Percentiles rank a stretch among this genome's conserved stretches.
Conservation (phyloP, 2,329 filamentous ascomycete species). For the Paecilomyces variotii region DNA sequence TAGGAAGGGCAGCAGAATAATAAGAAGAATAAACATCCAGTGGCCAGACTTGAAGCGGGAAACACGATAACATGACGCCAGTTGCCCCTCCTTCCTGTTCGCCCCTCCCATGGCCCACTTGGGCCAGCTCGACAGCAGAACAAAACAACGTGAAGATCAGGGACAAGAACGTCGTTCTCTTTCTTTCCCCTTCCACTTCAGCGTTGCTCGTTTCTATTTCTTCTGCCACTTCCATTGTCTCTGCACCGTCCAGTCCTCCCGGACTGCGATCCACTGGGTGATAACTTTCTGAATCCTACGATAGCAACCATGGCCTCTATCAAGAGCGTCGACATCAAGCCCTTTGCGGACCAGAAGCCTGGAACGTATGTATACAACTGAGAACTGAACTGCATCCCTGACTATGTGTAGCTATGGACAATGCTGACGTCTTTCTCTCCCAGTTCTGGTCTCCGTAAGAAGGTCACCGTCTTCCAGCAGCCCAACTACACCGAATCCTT, state of each 20-base stretch:
- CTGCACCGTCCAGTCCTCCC: background rate
- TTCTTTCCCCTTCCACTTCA: constrained; percentile 4
- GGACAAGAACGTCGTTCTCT: constrained; percentile 13
- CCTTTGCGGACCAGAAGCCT: constrained; percentile 95
- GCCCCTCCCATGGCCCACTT: constrained; percentile 9
- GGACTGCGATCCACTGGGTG: constrained; percentile 3
- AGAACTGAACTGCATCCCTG: background rate
- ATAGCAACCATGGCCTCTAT: constrained; percentile 54
- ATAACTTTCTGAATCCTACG: background rate
- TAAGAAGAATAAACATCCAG: no score
- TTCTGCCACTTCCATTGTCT: background rate
- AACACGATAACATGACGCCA: constrained; percentile 6
- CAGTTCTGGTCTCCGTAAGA: constrained; percentile 96
- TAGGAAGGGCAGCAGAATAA: no score
- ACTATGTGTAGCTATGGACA: no score
- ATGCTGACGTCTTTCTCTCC: constrained; percentile 10
- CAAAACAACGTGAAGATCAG: constrained; percentile 7
- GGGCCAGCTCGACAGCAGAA: background rate
- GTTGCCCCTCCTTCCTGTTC: constrained; percentile 7
- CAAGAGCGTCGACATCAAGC: constrained; percentile 71
- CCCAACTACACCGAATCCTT: constrained; percentile 94
- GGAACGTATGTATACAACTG: constrained; percentile 74
- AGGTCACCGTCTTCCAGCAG: constrained; percentile 96
- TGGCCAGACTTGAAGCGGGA: background rate
- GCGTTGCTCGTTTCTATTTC: constrained; percentile 8